phyloP scores from a whole-genome alignment of 2,329 filamentous ascomycete species.

The Taxawa tesnikishii region DNA sequence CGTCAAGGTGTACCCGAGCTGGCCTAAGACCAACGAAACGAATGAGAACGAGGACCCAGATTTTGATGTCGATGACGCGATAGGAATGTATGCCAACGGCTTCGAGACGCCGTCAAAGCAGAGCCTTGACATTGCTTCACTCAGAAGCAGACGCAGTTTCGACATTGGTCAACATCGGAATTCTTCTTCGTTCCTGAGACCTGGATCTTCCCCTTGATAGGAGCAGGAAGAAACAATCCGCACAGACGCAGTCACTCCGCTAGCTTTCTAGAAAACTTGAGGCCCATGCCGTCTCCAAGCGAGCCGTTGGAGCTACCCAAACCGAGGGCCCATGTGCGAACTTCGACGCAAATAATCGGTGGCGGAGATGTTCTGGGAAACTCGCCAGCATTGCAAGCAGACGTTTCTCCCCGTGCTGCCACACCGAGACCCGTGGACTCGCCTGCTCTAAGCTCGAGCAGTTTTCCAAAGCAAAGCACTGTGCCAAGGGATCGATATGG shows the following conservation, averaged over 20 bases:
- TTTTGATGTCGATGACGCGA: conserved; percentile 48
- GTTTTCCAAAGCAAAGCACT: too few relatives aligned
- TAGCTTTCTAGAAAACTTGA: neutral
- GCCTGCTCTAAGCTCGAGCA: too few relatives aligned
- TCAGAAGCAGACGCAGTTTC: conserved; percentile 12
- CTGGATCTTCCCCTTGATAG: neutral
- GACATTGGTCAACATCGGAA: conserved; percentile 11
- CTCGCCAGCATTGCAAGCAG: neutral
- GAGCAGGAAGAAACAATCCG: neutral
- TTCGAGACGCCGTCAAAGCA: conserved; percentile 27
- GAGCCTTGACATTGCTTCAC: conserved; percentile 21
- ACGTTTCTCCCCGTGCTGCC: too few relatives aligned
- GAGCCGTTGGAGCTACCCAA: neutral
- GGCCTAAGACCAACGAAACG: conserved; percentile 20
- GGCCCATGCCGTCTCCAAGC: too few relatives aligned
- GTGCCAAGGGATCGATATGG: conserved; percentile 68
- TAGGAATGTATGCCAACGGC: conserved; percentile 48
- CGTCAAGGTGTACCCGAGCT: conserved; percentile 41
- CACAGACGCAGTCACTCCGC: conserved; percentile 8
- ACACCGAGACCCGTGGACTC: too few relatives aligned
- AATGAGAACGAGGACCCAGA: conserved; percentile 30
- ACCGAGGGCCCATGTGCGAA: conserved; percentile 1
- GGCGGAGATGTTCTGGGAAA: conserved; percentile 1
- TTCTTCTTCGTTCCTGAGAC: neutral
- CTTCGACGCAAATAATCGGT: conserved; percentile 4